Conservation (phyloP, 2,329 filamentous ascomycete species). For the Seiridium unicorne region DNA sequence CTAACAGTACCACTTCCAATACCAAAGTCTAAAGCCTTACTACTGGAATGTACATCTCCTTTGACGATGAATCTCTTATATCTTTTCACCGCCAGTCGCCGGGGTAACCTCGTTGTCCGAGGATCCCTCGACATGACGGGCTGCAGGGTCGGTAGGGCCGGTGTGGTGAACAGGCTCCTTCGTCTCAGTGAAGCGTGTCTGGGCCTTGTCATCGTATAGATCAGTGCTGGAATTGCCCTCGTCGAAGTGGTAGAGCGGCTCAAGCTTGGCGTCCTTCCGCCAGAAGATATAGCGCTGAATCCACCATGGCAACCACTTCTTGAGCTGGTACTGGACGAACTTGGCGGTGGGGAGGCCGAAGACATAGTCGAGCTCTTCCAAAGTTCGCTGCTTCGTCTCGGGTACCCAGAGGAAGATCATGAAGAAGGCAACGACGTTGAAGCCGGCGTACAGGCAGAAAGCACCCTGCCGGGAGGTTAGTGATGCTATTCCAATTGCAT, state of each 20-base stretch:
- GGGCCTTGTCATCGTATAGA: neutral
- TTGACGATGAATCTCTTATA: neutral
- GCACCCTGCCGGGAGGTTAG: slow-evolving; percentile 29
- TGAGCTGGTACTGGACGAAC: slow-evolving; percentile 57
- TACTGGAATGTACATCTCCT: neutral
- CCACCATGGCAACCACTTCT: slow-evolving; percentile 59
- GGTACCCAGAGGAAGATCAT: slow-evolving; percentile 58
- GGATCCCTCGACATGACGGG: neutral
- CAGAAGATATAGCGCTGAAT: slow-evolving; percentile 56
- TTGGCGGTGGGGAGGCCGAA: slow-evolving; percentile 58
- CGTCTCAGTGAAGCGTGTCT: neutral
- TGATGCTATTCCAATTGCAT: neutral
- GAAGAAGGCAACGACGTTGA: slow-evolving; percentile 53
- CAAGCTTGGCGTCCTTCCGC: slow-evolving; percentile 41
- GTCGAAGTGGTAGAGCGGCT: slow-evolving; percentile 45
- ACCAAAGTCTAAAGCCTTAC: too few relatives aligned
- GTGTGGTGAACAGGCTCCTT: neutral
- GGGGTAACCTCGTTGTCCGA: neutral
- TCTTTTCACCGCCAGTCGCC: neutral
- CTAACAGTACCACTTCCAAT: too few relatives aligned
- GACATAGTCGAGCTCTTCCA: slow-evolving; percentile 60
- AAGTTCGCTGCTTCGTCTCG: slow-evolving; percentile 53
- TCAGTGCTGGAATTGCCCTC: neutral
- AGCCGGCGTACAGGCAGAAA: slow-evolving; percentile 53
- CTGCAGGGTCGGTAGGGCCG: neutral